These are phyloP conservation scores for Taphrina populina DNA, from an alignment of 1,139 yeast species.

Conservation along the genomic window DNA sequence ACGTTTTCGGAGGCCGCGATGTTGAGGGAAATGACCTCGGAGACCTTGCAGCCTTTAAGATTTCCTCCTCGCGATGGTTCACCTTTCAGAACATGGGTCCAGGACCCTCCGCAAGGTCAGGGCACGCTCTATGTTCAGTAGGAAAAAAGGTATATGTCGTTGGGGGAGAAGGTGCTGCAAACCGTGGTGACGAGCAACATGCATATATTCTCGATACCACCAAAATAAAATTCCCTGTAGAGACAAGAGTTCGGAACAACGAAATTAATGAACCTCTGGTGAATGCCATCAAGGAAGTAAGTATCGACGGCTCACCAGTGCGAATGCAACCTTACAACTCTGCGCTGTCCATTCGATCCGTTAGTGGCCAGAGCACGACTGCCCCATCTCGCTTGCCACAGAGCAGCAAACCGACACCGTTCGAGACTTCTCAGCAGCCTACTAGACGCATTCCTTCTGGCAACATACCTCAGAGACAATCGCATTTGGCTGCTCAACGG, in stretches of 20 bases:
- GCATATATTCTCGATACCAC: slow-evolving; percentile 49
- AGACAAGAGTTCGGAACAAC: slow-evolving; percentile 2
- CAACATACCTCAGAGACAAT: no score
- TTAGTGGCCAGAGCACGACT: slow-evolving; percentile 27
- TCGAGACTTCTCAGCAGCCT: neutral
- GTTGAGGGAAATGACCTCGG: slow-evolving; percentile 69
- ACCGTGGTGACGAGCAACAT: slow-evolving; percentile 42
- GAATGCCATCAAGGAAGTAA: slow-evolving; percentile 1
- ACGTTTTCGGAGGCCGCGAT: slow-evolving; percentile 87
- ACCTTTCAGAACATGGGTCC: slow-evolving; percentile 58
- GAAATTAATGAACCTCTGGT: neutral
- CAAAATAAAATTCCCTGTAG: slow-evolving; percentile 40
- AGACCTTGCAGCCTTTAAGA: slow-evolving; percentile 71
- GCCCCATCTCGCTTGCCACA: slow-evolving; percentile 25
- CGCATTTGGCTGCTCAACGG: no score
- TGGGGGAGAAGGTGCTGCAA: slow-evolving; percentile 61
- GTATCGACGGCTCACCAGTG: neutral
- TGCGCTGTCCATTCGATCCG: slow-evolving; percentile 18
- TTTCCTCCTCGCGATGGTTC: slow-evolving; percentile 71
- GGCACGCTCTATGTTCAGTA: slow-evolving; percentile 84
- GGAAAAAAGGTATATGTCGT: slow-evolving; percentile 72
- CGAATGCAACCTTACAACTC: neutral
- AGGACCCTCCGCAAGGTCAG: slow-evolving; percentile 84
- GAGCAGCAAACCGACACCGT: slow-evolving; percentile 2
- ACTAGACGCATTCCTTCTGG: no score